phyloP scores from a whole-genome alignment of 306 rosid species.

The Cucumis cinereus region DNA sequence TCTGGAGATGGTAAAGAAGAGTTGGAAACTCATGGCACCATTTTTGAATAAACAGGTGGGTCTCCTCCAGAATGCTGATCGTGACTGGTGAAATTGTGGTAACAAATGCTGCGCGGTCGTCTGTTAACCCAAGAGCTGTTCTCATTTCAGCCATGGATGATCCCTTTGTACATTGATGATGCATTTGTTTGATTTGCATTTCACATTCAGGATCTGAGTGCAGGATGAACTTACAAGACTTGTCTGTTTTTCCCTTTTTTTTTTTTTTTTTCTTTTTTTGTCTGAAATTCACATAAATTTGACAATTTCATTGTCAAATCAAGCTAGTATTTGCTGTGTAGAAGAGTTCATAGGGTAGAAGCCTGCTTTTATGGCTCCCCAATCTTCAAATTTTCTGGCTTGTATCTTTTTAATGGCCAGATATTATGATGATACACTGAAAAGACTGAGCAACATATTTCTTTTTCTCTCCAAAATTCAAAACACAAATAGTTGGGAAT shows the following conservation, averaged over 20 bases:
- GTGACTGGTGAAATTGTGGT: slow-evolving; percentile 11
- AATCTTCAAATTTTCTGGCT: slow-evolving; percentile 16
- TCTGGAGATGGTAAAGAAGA: slow-evolving; percentile 25
- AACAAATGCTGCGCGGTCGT: slow-evolving; percentile 46
- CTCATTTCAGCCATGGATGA: slow-evolving; percentile 84
- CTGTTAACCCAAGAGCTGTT: slow-evolving; percentile 64
- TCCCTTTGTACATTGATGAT: slow-evolving; percentile 83
- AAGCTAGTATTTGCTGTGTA: slow-evolving; percentile 17
- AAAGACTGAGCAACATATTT: slow-evolving; percentile 20
- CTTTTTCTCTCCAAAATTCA: slow-evolving; percentile 9
- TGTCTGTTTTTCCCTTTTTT: slow-evolving; percentile 21
- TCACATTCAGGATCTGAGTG: slow-evolving; percentile 39
- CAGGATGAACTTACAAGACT: slow-evolving; percentile 17
- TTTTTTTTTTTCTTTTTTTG: slow-evolving; percentile 8
- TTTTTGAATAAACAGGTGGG: slow-evolving; percentile 22
- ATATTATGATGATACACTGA: slow-evolving; percentile 14
- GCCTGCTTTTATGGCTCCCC: slow-evolving; percentile 58
- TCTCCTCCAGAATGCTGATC: background rate
- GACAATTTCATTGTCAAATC: slow-evolving; percentile 24
- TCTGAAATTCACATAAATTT: slow-evolving; percentile 17
- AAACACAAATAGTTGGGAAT: background rate
- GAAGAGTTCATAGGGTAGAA: slow-evolving; percentile 27
- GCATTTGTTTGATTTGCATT: slow-evolving; percentile 30
- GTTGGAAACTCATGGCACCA: slow-evolving; percentile 35
- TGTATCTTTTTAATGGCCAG: slow-evolving; percentile 18